Evolutionary conservation across 345 rosid genomes (phyloP).

Genomic region (Lenwebbia sp.): DNA sequence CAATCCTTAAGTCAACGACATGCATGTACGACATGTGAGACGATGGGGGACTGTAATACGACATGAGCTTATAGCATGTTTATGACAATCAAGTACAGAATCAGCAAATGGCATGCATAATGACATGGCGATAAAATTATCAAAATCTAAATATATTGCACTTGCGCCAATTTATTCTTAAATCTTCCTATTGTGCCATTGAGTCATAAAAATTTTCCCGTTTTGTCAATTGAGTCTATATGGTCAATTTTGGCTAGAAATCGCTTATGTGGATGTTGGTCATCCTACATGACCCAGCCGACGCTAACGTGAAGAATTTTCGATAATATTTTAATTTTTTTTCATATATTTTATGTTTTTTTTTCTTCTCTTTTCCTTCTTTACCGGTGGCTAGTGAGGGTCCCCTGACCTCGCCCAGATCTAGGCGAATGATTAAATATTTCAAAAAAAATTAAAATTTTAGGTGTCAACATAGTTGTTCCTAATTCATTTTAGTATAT

Average conservation of each 20-base stretch:
- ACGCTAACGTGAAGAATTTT: fast-evolving
- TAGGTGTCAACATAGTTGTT: neutral
- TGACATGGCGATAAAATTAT: neutral
- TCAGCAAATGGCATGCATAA: neutral
- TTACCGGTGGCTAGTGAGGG: too few species aligned
- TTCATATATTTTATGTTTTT: too few species aligned
- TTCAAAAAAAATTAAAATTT: neutral
- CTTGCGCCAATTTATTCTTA: too few species aligned
- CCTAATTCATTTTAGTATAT: neutral
- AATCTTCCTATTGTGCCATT: too few species aligned
- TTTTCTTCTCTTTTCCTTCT: too few species aligned
- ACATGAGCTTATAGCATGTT: neutral
- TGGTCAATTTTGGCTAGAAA: too few species aligned
- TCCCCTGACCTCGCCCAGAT: too few species aligned
- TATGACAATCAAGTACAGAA: neutral
- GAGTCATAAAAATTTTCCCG: too few species aligned
- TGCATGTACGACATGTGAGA: neutral
- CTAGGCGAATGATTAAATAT: neutral
- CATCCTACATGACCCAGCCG: too few species aligned
- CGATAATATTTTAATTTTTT: too few species aligned
- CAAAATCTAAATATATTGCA: too few species aligned
- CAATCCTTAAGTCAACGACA: neutral
- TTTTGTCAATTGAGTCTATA: too few species aligned
- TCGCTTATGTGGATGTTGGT: fast-evolving
- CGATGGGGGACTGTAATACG: neutral